These are phyloP conservation scores for Solanum corneliomulleri DNA, from an alignment of 257 asterid species.

Conservation along the genomic window DNA sequence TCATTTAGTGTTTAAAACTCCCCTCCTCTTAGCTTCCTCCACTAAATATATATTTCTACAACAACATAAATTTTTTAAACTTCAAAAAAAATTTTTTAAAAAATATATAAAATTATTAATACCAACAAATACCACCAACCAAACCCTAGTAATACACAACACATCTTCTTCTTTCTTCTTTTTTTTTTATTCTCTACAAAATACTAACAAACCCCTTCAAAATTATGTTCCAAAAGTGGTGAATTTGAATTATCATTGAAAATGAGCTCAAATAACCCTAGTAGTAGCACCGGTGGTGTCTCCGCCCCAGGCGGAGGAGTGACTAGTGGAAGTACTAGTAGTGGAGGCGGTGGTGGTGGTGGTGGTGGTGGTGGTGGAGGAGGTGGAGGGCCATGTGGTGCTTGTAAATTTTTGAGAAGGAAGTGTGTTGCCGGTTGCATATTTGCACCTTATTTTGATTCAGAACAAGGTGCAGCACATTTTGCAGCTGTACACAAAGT, in stretches of 20 bases:
- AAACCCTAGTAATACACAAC: constrained; percentile 38
- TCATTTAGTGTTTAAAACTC: constrained; percentile 38
- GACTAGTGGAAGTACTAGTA: constrained; percentile 1
- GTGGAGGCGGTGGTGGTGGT: background rate
- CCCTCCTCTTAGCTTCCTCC: constrained; percentile 5
- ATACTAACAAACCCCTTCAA: background rate
- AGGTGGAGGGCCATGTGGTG: constrained; percentile 85
- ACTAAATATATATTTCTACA: background rate
- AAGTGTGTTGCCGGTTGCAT: constrained; percentile 85
- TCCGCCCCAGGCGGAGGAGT: constrained; percentile 10
- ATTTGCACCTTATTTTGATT: constrained; percentile 87
- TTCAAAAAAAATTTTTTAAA: background rate
- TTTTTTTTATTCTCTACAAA: background rate
- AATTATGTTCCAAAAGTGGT: background rate
- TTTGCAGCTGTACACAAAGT: constrained; percentile 97
- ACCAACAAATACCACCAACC: constrained; percentile 23
- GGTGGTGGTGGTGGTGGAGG: constrained; percentile 10
- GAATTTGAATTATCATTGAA: background rate
- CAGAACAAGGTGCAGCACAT: constrained; percentile 95
- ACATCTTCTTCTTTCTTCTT: background rate
- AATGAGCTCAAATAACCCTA: constrained; percentile 12
- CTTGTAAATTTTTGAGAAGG: constrained; percentile 94
- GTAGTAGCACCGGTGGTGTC: constrained; percentile 15
- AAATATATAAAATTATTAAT: background rate
- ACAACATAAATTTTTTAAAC: background rate